Conservation (phyloP, 495 filamentous ascomycete genomes). For the Pseudevernia furfuracea region DNA sequence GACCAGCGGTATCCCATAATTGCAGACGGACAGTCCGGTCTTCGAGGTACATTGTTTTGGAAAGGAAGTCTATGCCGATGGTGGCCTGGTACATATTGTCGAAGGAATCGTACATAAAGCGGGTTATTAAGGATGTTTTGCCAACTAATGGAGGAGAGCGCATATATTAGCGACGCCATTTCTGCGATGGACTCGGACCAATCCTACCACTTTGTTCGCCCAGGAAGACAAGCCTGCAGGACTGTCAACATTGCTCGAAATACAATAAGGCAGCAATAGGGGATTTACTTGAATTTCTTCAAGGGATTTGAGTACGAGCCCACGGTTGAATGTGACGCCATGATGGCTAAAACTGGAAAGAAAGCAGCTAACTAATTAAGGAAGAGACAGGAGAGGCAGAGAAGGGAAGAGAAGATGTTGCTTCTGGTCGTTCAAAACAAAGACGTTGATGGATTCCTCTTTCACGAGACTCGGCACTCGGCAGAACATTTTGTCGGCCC, state of each 20-base stretch:
- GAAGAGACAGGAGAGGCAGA: conserved; percentile 3
- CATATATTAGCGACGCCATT: conserved; percentile 16
- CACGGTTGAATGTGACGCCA: conserved; percentile 47
- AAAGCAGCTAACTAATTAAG: neutral
- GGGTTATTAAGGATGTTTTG: conserved; percentile 96
- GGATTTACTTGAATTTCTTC: conserved; percentile 96
- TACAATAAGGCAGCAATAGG: conserved; percentile 3
- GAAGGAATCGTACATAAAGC: conserved; percentile 99
- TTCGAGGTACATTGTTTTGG: conserved; percentile 99
- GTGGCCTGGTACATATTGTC: conserved; percentile 99
- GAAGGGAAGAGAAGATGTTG: neutral
- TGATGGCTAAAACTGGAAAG: conserved; percentile 15
- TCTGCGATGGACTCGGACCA: conserved; percentile 1
- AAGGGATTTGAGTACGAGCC: conserved; percentile 96
- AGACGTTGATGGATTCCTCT: conserved; percentile 12
- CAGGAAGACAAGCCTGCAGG: conserved; percentile 77
- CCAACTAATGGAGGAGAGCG: conserved; percentile 54
- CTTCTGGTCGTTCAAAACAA: conserved; percentile 3
- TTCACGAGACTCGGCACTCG: conserved; percentile 8
- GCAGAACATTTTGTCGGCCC: neutral
- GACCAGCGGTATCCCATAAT: conserved; percentile 96
- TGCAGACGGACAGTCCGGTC: conserved; percentile 95
- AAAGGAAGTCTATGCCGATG: conserved; percentile 98
- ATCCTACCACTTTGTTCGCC: conserved; percentile 93
- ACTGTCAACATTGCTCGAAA: conserved; percentile 19